phyloP scores from a whole-genome alignment of 495 filamentous ascomycete species.

The Jackrogersella multiformis region DNA sequence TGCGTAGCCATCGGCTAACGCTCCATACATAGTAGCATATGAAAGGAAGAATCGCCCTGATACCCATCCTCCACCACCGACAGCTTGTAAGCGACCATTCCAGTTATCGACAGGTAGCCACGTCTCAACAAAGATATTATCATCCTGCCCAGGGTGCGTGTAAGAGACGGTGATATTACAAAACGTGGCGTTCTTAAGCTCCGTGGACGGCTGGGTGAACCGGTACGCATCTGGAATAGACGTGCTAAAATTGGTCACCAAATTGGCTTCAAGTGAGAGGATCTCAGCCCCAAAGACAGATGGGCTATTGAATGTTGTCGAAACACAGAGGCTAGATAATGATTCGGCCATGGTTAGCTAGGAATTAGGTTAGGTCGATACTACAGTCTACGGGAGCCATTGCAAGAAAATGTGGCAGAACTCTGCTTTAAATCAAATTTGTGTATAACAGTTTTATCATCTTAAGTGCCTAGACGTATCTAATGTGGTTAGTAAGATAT shows the following conservation, averaged over 20 bases:
- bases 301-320: background rate
- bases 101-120: slow-evolving; percentile 52
- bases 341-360: background rate
- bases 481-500: no score
- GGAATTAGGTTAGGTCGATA: background rate
- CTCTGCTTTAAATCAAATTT: background rate
- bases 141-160: slow-evolving; percentile 53
- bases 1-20: slow-evolving; percentile 47
- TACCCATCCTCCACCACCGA: slow-evolving; percentile 54
- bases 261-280: background rate
- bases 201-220: background rate
- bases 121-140: slow-evolving; percentile 48
- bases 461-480: no score
- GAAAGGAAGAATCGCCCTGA: slow-evolving; percentile 31
- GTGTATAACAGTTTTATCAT: no score
- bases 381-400: background rate
- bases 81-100: slow-evolving; percentile 52
- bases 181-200: slow-evolving; percentile 40
- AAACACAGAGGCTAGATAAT: background rate
- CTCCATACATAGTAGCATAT: slow-evolving; percentile 16
- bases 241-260: slow-evolving; percentile 1
- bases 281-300: slow-evolving; percentile 10
- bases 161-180: slow-evolving; percentile 59
- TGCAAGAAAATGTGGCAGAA: no score
- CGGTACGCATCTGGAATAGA: background rate